These are phyloP conservation scores for Helianthus tuberosus DNA, from an alignment of 129 eudicot genomes.

Conservation along the genomic window DNA sequence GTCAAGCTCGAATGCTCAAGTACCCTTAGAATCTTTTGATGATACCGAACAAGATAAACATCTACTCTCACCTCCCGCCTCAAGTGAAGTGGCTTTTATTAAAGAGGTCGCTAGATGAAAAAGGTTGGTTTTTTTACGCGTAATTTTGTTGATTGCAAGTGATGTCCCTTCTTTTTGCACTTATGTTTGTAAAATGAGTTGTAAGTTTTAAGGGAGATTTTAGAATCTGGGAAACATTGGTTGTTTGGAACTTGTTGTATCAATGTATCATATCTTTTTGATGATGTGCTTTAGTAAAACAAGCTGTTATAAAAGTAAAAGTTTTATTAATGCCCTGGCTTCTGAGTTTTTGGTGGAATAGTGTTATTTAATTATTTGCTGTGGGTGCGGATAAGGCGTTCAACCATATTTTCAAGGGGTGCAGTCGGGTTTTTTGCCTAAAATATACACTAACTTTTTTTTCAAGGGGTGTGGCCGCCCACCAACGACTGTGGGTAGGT, in stretches of 20 bases:
- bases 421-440: too few relatives aligned
- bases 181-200: constrained; percentile 9
- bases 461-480: too few relatives aligned
- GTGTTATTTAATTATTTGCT: too few relatives aligned
- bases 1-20: constrained; percentile 41
- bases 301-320: neutral
- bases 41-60: constrained; percentile 50
- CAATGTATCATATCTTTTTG: constrained; percentile 15
- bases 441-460: too few relatives aligned
- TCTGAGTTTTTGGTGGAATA: too few relatives aligned
- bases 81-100: constrained; percentile 58
- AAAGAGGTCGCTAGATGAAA: constrained; percentile 48
- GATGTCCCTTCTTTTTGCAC: too few relatives aligned
- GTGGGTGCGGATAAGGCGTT: too few relatives aligned
- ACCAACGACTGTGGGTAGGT: too few relatives aligned
- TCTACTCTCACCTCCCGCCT: constrained; percentile 43
- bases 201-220: constrained; percentile 22
- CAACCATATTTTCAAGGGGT: too few relatives aligned
- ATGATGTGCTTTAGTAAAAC: neutral
- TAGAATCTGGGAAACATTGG: constrained; percentile 21
- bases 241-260: constrained; percentile 24
- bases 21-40: constrained; percentile 40
- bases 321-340: neutral
- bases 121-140: neutral
- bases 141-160: constrained; percentile 7